Evolutionary conservation across 129 eudicot species (phyloP).

Genomic region (Ambrosia trifida): DNA sequence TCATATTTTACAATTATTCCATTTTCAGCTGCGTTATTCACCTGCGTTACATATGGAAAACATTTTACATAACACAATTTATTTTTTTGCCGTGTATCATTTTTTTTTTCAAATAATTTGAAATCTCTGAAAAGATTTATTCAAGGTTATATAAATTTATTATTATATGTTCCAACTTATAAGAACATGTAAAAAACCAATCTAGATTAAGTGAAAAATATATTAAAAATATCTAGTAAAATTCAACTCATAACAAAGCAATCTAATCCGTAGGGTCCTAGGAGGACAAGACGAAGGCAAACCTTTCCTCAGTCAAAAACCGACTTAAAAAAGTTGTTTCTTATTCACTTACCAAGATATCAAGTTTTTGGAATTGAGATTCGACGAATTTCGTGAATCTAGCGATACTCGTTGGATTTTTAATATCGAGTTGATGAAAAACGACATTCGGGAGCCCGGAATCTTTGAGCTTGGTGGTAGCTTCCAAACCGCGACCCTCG

Average conservation of each 20-base stretch:
- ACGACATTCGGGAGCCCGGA: conserved; percentile 23
- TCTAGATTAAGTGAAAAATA: too few species aligned
- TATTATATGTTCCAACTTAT: too few species aligned
- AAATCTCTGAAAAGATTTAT: too few species aligned
- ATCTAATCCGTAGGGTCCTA: too few species aligned
- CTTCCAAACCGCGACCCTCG: conserved; percentile 17
- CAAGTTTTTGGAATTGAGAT: conserved; percentile 24
- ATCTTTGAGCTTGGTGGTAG: conserved; percentile 14
- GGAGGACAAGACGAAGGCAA: too few species aligned
- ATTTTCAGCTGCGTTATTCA: conserved; percentile 45
- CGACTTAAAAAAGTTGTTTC: background rate
- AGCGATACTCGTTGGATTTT: conserved; percentile 30
- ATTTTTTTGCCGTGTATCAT: background rate
- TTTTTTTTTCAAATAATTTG: too few species aligned
- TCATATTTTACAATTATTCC: conserved; percentile 28
- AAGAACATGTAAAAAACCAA: too few species aligned
- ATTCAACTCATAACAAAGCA: too few species aligned
- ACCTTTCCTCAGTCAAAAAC: too few species aligned
- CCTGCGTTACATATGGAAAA: conserved; percentile 7
- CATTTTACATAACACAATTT: background rate
- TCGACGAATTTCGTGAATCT: conserved; percentile 15
- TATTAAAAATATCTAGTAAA: too few species aligned
- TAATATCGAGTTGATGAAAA: conserved; percentile 39
- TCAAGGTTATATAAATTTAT: too few species aligned
- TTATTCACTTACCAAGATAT: conserved; percentile 30